phyloP scores from a whole-genome alignment of 257 asterid genomes.

The Marsdenia floribunda region DNA sequence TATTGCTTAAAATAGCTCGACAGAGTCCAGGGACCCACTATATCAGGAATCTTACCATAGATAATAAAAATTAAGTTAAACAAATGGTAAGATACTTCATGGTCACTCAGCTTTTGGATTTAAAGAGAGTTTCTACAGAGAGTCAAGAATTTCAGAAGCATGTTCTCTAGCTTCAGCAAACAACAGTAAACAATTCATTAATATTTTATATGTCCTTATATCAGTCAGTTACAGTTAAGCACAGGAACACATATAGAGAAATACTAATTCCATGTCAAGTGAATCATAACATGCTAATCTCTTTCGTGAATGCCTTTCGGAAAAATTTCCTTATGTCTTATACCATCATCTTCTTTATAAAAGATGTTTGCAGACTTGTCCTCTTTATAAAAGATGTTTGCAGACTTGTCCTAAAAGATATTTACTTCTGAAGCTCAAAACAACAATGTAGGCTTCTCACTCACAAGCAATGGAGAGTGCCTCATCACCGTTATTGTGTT shows the following conservation, averaged over 20 bases:
- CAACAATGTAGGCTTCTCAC: too few species aligned
- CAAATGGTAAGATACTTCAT: background rate
- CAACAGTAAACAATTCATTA: background rate
- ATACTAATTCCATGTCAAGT: too few species aligned
- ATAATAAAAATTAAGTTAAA: background rate
- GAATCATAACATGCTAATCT: too few species aligned
- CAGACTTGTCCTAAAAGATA: too few species aligned
- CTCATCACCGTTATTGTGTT: too few species aligned
- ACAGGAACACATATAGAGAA: background rate
- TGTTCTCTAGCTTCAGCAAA: slow-evolving; percentile 1
- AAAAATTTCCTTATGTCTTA: too few species aligned
- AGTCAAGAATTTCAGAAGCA: background rate
- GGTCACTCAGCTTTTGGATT: background rate
- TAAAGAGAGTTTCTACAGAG: background rate
- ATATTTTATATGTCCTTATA: background rate
- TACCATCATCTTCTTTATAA: too few species aligned
- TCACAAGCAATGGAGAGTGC: too few species aligned
- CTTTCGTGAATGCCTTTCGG: too few species aligned
- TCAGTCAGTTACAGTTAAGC: background rate
- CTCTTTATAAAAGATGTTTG: too few species aligned
- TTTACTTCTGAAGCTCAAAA: too few species aligned
- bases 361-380: too few species aligned
- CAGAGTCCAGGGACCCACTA: background rate
- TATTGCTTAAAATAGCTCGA: background rate
- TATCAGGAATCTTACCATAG: background rate